Evolutionary conservation across 805 yeast genomes (phyloP).

Genomic region (Isabelozyma heimii): DNA sequence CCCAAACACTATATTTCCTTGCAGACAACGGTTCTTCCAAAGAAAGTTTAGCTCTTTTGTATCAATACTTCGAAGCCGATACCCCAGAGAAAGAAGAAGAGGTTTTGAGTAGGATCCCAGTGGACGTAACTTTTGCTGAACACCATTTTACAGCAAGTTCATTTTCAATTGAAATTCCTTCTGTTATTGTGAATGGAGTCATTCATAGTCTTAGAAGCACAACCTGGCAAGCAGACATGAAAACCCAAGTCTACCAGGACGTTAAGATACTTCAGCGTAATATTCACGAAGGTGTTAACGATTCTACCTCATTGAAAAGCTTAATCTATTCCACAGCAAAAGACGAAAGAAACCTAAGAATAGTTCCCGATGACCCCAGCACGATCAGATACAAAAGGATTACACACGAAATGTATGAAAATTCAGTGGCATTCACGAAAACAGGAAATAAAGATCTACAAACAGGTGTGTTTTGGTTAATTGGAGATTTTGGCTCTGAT

Average conservation of each 20-base stretch:
- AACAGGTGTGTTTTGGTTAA: conserved; percentile 54
- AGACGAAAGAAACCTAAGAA: conserved; percentile 42
- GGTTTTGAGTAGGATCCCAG: conserved; percentile 15
- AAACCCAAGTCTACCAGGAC: conserved; percentile 57
- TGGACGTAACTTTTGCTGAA: conserved; percentile 11
- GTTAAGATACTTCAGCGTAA: conserved; percentile 27
- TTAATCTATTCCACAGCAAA: conserved; percentile 43
- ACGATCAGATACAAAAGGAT: conserved; percentile 30
- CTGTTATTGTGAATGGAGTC: conserved; percentile 72
- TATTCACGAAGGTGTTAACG: conserved; percentile 19
- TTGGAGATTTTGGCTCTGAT: conserved; percentile 51
- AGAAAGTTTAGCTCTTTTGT: conserved; percentile 40
- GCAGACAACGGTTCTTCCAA: conserved; percentile 23
- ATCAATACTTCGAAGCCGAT: conserved; percentile 30
- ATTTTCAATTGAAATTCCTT: conserved; percentile 44
- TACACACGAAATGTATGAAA: conserved; percentile 19
- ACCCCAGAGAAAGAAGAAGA: conserved; percentile 20
- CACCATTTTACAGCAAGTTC: conserved; percentile 18
- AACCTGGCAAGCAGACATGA: conserved; percentile 55
- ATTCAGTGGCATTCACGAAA: conserved; percentile 20
- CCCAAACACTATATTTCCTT: conserved; percentile 32
- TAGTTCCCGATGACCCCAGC: conserved; percentile 32
- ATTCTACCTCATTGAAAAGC: conserved; percentile 31
- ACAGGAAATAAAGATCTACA: conserved; percentile 24
- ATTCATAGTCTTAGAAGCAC: conserved; percentile 47